These are phyloP conservation scores for Firmiana major DNA, from an alignment of 345 rosid genomes.

Conservation along the genomic window DNA sequence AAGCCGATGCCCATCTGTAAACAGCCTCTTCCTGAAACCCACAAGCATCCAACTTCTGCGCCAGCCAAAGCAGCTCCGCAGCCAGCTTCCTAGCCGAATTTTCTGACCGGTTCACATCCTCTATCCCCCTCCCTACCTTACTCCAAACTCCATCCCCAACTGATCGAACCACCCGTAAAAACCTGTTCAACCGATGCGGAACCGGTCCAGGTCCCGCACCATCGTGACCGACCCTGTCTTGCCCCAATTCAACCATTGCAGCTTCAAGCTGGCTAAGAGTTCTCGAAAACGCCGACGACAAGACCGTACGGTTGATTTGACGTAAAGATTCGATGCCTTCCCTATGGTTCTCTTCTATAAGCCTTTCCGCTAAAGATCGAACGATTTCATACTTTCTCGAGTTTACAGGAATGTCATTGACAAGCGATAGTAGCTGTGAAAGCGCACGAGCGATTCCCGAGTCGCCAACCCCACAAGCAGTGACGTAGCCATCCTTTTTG, in stretches of 20 bases:
- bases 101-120: constrained; percentile 30
- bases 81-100: constrained; percentile 63
- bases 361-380: constrained; percentile 63
- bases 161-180: constrained; percentile 36
- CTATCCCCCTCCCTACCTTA: constrained; percentile 31
- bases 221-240: constrained; percentile 20
- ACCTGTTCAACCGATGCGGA: constrained; percentile 33
- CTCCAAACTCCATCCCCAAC: constrained; percentile 34
- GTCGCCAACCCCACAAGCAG: constrained; percentile 21
- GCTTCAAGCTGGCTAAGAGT: constrained; percentile 56
- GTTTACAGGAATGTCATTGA: constrained; percentile 63
- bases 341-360: constrained; percentile 62
- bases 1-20: constrained; percentile 75
- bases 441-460: constrained; percentile 71
- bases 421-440: constrained; percentile 49
- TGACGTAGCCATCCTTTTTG: constrained; percentile 14
- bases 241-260: constrained; percentile 35
- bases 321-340: constrained; percentile 39
- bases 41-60: constrained; percentile 59
- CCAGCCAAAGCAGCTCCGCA: constrained; percentile 78
- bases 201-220: constrained; percentile 21
- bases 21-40: constrained; percentile 72
- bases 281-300: constrained; percentile 61
- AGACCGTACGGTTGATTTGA: constrained; percentile 50
- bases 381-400: constrained; percentile 78